Conservation (phyloP, 495 filamentous ascomycete genomes). For the Rusavskia elegans region DNA sequence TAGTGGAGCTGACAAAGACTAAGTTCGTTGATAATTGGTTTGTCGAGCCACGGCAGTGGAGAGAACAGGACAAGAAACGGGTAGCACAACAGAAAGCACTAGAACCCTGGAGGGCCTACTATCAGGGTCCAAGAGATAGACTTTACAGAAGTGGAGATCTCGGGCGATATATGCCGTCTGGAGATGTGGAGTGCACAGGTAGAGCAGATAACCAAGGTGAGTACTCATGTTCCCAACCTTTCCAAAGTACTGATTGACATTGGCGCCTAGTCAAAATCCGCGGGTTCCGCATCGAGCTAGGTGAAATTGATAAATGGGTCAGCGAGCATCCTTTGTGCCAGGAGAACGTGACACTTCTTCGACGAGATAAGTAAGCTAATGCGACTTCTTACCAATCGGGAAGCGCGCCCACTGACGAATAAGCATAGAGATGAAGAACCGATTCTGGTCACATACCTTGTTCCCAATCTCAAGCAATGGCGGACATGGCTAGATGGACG, state of each 20-base stretch:
- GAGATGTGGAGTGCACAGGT: slow-evolving; percentile 44
- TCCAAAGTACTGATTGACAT: too few species aligned
- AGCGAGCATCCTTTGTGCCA: slow-evolving; percentile 59
- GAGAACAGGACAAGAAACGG: slow-evolving; percentile 34
- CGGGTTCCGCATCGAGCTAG: slow-evolving; percentile 88
- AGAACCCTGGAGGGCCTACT: slow-evolving; percentile 66
- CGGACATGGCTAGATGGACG: slow-evolving; percentile 43
- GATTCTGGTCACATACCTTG: slow-evolving; percentile 78
- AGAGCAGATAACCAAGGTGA: slow-evolving; percentile 60
- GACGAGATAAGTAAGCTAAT: slow-evolving; percentile 46
- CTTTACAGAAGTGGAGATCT: slow-evolving; percentile 72
- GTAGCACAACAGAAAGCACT: slow-evolving; percentile 34
- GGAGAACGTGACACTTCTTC: slow-evolving; percentile 76
- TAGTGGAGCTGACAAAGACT: slow-evolving; percentile 45
- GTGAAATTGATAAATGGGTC: slow-evolving; percentile 81
- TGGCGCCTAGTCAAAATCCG: slow-evolving; percentile 36
- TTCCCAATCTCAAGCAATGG: slow-evolving; percentile 68
- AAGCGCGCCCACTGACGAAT: too few species aligned
- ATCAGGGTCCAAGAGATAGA: slow-evolving; percentile 70
- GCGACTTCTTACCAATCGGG: too few species aligned
- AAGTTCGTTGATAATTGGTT: slow-evolving; percentile 93
- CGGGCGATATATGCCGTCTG: slow-evolving; percentile 15
- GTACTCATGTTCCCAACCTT: neutral
- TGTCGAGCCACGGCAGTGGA: slow-evolving; percentile 58
- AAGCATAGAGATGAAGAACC: slow-evolving; percentile 54